Evolutionary conservation across 805 yeast species (phyloP).

Genomic region (Cyberlindnera lachancei): DNA sequence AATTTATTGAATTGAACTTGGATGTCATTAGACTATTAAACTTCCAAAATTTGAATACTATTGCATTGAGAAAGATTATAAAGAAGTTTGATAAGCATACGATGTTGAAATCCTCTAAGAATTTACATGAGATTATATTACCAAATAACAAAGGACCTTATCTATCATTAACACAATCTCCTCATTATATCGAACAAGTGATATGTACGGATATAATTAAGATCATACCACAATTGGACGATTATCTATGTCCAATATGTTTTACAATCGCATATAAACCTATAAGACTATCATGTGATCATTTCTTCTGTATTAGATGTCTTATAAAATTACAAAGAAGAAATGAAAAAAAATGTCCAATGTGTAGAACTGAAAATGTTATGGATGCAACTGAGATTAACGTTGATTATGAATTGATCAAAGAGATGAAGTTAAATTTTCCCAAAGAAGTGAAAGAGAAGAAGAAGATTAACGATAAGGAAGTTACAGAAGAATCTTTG

Average conservation of each 20-base stretch:
- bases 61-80: constrained; percentile 60
- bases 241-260: constrained; percentile 70
- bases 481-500: constrained; percentile 36
- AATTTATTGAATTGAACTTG: constrained; percentile 46
- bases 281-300: constrained; percentile 54
- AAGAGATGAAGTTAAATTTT: constrained; percentile 49
- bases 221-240: constrained; percentile 67
- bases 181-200: constrained; percentile 30
- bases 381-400: constrained; percentile 51
- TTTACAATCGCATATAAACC: constrained; percentile 67
- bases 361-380: constrained; percentile 50
- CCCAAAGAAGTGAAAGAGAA: constrained; percentile 63
- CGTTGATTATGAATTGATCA: constrained; percentile 46
- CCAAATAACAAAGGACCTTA: too few species aligned
- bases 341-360: constrained; percentile 54
- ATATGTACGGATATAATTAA: constrained; percentile 47
- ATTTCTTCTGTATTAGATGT: constrained; percentile 68
- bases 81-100: constrained; percentile 76
- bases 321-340: constrained; percentile 59
- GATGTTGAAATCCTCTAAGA: constrained; percentile 37
- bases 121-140: constrained; percentile 30
- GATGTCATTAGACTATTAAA: constrained; percentile 48
- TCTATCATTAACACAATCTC: too few species aligned
- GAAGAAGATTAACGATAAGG: constrained; percentile 44
- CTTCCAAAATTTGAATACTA: constrained; percentile 53